Conservation (phyloP, 176 grass and related monocot species). For the Eragrostis curvula region DNA sequence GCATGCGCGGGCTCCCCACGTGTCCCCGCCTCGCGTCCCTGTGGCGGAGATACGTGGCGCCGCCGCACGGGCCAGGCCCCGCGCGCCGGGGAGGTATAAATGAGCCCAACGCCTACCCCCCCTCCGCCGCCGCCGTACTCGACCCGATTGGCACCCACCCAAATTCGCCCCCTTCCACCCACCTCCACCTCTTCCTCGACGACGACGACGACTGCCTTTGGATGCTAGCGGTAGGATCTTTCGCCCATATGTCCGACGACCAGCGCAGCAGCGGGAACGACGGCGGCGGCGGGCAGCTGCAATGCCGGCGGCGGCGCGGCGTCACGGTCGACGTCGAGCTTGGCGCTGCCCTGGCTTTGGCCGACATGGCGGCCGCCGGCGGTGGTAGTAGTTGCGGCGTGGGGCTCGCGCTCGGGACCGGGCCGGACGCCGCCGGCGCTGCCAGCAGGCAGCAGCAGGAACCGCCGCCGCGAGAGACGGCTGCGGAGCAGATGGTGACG, state of each 20-base stretch:
- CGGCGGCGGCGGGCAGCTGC: background rate
- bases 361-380: slow-evolving; percentile 42
- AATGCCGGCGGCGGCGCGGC: slow-evolving; percentile 41
- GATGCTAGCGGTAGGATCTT: background rate
- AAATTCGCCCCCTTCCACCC: no score
- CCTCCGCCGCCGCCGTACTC: slow-evolving; percentile 7
- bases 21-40: slow-evolving; percentile 26
- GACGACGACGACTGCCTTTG: background rate
- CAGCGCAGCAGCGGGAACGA: background rate
- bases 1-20: slow-evolving; percentile 39
- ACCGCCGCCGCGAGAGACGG: no score
- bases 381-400: slow-evolving; percentile 1
- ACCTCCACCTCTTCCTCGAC: background rate
- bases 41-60: slow-evolving; percentile 44
- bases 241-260: slow-evolving; percentile 24
- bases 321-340: slow-evolving; percentile 70
- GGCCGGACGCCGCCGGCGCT: background rate
- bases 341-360: slow-evolving; percentile 63
- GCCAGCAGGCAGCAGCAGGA: background rate
- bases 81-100: slow-evolving; percentile 6
- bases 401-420: background rate
- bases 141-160: background rate
- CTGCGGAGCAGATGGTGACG: background rate
- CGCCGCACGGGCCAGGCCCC: slow-evolving; percentile 23
- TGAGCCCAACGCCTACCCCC: background rate